Conservation (phyloP, 768 basidiomycete genomes). For the Hortiboletus flavorubellus region DNA sequence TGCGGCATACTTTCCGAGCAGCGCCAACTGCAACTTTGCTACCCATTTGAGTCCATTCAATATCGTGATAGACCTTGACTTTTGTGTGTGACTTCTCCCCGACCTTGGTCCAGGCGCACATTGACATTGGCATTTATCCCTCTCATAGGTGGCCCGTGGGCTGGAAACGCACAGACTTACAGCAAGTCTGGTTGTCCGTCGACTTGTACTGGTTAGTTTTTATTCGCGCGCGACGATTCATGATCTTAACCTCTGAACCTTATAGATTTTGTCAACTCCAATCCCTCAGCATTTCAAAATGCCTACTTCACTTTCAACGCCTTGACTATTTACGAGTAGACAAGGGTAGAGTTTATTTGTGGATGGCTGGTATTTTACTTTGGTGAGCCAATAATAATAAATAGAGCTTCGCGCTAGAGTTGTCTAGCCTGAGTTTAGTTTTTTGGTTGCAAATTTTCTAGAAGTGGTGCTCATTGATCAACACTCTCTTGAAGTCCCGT, state of each 20-base stretch:
- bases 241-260: not conserved
- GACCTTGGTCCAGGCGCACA: not conserved
- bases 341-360: not conserved
- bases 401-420: too few relatives aligned
- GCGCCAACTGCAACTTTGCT: constrained; percentile 52
- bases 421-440: not conserved
- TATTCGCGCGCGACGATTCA: not conserved
- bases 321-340: constrained; percentile 35
- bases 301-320: constrained; percentile 42
- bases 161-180: constrained; percentile 21
- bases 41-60: constrained; percentile 54
- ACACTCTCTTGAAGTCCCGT: not conserved
- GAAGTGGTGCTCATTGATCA: not conserved
- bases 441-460: not conserved
- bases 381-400: not conserved
- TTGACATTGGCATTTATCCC: not conserved
- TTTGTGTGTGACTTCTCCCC: constrained; percentile 17
- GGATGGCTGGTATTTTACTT: not conserved
- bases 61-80: constrained; percentile 56
- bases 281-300: constrained; percentile 37
- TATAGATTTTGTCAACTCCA: constrained; percentile 34
- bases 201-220: constrained; percentile 25
- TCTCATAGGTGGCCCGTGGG: constrained; percentile 27
- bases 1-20: constrained; percentile 55
- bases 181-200: constrained; percentile 23